Evolutionary conservation across 2,329 filamentous ascomycete species (phyloP).

Genomic region (Aspergillus neoniger): DNA sequence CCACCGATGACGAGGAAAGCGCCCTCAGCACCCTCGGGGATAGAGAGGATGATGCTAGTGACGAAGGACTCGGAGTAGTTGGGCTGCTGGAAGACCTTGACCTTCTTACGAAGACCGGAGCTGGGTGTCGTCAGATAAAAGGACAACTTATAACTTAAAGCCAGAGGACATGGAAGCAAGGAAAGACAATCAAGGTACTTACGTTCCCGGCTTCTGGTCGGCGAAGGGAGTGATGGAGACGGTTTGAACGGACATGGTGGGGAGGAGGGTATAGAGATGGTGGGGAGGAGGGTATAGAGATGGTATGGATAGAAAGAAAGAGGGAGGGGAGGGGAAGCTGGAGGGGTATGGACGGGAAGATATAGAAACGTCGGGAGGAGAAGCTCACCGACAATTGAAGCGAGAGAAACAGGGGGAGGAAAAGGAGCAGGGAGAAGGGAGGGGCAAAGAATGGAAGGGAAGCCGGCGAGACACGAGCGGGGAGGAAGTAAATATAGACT

Average conservation of each 20-base stretch:
- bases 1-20: constrained; percentile 94
- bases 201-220: constrained; percentile 99
- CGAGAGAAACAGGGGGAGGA: background rate
- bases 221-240: constrained; percentile 82
- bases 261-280: constrained; percentile 1
- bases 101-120: constrained; percentile 98
- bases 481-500: constrained; percentile 12
- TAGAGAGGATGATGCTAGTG: constrained; percentile 89
- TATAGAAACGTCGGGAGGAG: constrained; percentile 1
- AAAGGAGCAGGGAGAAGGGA: constrained; percentile 10
- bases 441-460: constrained; percentile 16
- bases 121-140: constrained; percentile 69
- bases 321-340: constrained; percentile 1
- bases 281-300: constrained; percentile 5
- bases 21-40: constrained; percentile 87
- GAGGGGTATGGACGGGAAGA: background rate
- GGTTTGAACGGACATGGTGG: constrained; percentile 70
- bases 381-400: constrained; percentile 8
- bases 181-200: constrained; percentile 51
- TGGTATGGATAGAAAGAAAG: constrained; percentile 2
- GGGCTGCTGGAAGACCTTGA: constrained; percentile 91
- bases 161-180: constrained; percentile 14
- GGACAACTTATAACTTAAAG: constrained; percentile 1
- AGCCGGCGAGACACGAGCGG: constrained; percentile 13
- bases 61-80: constrained; percentile 98